Evolutionary conservation across 2,329 filamentous ascomycete genomes (phyloP).

Genomic region (Hypoxylon sp.): DNA sequence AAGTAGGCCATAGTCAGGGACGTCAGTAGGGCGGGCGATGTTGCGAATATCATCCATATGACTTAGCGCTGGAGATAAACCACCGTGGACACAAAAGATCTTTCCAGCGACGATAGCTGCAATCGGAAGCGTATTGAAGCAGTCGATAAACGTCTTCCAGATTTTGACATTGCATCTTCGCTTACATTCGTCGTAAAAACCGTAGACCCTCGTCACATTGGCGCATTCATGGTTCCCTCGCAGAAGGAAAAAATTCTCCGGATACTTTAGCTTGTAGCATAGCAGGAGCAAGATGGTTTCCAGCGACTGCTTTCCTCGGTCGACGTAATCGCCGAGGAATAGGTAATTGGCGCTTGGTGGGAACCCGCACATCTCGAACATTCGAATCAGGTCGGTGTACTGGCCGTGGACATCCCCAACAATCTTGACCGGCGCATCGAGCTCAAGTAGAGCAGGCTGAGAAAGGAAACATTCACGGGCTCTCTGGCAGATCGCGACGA

Average conservation of each 20-base stretch:
- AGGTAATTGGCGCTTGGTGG: slow-evolving; percentile 91
- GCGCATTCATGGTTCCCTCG: slow-evolving; percentile 97
- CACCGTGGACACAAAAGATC: slow-evolving; percentile 97
- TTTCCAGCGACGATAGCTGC: slow-evolving; percentile 97
- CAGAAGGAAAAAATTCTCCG: slow-evolving; percentile 95
- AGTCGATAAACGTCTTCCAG: slow-evolving; percentile 98
- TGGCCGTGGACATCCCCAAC: slow-evolving; percentile 97
- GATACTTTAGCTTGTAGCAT: slow-evolving; percentile 97
- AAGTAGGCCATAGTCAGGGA: slow-evolving; percentile 93
- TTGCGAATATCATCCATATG: slow-evolving; percentile 99
- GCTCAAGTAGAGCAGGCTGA: slow-evolving; percentile 89
- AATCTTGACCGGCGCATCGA: slow-evolving; percentile 96
- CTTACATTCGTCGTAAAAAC: slow-evolving; percentile 99
- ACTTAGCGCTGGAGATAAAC: slow-evolving; percentile 86
- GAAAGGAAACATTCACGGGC: slow-evolving; percentile 89
- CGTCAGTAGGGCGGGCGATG: slow-evolving; percentile 94
- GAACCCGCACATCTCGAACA: slow-evolving; percentile 99
- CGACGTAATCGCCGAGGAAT: slow-evolving; percentile 95
- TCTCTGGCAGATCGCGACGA: slow-evolving; percentile 89
- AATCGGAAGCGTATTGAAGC: slow-evolving; percentile 94
- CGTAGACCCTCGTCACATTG: slow-evolving; percentile 94
- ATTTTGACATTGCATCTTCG: slow-evolving; percentile 94
- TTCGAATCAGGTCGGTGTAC: slow-evolving; percentile 92
- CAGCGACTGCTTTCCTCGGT: slow-evolving; percentile 93
- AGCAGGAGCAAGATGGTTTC: slow-evolving; percentile 93